Evolutionary conservation across 352 stramenopile species (phyloP).

Genomic region (Phytopythium vexans): DNA sequence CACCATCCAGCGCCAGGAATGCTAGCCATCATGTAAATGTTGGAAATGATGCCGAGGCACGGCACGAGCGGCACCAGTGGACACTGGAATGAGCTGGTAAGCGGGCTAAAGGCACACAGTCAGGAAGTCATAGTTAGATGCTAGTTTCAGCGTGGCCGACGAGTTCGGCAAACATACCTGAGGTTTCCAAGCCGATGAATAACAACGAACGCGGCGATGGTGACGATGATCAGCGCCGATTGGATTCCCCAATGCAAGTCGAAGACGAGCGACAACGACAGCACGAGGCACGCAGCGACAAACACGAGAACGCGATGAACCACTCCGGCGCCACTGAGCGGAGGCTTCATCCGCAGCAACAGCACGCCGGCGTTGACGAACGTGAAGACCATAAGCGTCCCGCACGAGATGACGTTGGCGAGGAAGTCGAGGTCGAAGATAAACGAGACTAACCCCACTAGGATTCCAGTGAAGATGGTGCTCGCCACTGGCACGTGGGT

Average conservation of each 20-base stretch:
- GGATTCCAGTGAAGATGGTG: conserved; percentile 87
- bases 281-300: conserved; percentile 47
- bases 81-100: conserved; percentile 51
- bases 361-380: conserved; percentile 92
- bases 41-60: conserved; percentile 56
- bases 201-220: conserved; percentile 40
- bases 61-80: conserved; percentile 55
- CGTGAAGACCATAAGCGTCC: conserved; percentile 91
- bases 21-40: conserved; percentile 68
- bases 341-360: conserved; percentile 65
- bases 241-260: conserved; percentile 55
- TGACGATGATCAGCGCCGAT: conserved; percentile 20
- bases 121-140: background rate
- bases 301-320: conserved; percentile 54
- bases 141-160: background rate
- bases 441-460: conserved; percentile 79
- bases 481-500: conserved; percentile 72
- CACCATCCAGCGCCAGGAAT: conserved; percentile 56
- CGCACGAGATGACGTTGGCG: conserved; percentile 90
- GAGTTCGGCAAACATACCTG: conserved; percentile 21
- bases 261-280: conserved; percentile 70
- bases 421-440: conserved; percentile 90
- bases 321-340: conserved; percentile 33
- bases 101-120: conserved; percentile 6
- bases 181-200: conserved; percentile 62